Evolutionary conservation across 2,329 filamentous ascomycete genomes (phyloP).

Genomic region (Pseudogymnoascus sp.): DNA sequence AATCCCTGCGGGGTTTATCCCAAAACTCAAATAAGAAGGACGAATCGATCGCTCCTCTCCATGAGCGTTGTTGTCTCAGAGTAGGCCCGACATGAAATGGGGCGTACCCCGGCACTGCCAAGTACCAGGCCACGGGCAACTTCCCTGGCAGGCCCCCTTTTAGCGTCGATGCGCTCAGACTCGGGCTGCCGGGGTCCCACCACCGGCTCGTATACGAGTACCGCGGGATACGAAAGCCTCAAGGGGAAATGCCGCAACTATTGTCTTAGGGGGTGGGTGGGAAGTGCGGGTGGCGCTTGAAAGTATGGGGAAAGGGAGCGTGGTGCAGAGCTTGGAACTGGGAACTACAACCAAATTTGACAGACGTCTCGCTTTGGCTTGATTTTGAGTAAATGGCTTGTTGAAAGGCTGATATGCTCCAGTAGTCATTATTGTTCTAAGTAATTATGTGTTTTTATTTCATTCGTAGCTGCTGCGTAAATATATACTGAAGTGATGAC

Average conservation of each 20-base stretch:
- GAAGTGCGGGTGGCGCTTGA: neutral
- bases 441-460: neutral
- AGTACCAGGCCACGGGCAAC: neutral
- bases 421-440: neutral
- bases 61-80: neutral
- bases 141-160: neutral
- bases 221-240: neutral
- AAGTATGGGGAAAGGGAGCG: neutral
- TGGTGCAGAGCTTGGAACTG: neutral
- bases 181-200: neutral
- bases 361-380: neutral
- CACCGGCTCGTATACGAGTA: neutral
- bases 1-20: neutral
- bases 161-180: neutral
- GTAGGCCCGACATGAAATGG: conserved; percentile 1
- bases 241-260: neutral
- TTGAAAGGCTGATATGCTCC: neutral
- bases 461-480: neutral
- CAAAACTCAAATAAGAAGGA: neutral
- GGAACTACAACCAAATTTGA: neutral
- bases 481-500: neutral
- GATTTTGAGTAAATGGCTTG: neutral
- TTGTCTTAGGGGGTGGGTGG: neutral
- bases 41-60: neutral
- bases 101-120: neutral